Conservation (phyloP, 1,284 basidiomycete species). For the Earliella scabrosa region DNA sequence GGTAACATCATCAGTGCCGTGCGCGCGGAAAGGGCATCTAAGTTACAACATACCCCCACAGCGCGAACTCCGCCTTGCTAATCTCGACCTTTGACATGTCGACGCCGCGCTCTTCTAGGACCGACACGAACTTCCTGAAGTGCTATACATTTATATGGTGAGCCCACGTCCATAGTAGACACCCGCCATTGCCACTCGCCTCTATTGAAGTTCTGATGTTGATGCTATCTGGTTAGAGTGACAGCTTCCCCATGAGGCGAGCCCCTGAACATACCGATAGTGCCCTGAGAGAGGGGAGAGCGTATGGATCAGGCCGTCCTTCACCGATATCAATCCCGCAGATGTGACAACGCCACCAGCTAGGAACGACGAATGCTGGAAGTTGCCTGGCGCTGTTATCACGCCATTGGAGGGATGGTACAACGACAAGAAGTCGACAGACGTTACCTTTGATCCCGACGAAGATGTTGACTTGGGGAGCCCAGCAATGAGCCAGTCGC, state of each 20-base stretch:
- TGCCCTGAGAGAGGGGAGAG: constrained; percentile 73
- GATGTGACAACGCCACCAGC: constrained; percentile 65
- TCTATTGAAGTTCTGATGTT: constrained; percentile 14
- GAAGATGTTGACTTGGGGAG: constrained; percentile 61
- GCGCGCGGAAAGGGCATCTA: neutral
- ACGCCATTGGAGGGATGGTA: neutral
- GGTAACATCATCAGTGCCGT: neutral
- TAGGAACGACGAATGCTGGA: constrained; percentile 75
- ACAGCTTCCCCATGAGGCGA: neutral
- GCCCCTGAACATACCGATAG: constrained; percentile 49
- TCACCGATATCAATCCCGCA: constrained; percentile 71
- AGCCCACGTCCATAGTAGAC: neutral
- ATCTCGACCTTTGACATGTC: constrained; percentile 67
- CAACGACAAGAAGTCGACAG: neutral
- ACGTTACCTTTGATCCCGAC: constrained; percentile 67
- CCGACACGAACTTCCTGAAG: constrained; percentile 65
- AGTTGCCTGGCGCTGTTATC: constrained; percentile 54
- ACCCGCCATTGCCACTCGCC: neutral
- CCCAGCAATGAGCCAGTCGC: neutral
- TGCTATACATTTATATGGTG: constrained; percentile 43
- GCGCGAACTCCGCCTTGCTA: constrained; percentile 59
- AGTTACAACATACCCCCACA: constrained; percentile 55
- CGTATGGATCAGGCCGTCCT: constrained; percentile 65
- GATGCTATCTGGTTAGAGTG: neutral
- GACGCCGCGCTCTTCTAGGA: constrained; percentile 58